phyloP scores from a whole-genome alignment of 2,329 filamentous ascomycete genomes.

The Cladosporium austrohemisphaericum region DNA sequence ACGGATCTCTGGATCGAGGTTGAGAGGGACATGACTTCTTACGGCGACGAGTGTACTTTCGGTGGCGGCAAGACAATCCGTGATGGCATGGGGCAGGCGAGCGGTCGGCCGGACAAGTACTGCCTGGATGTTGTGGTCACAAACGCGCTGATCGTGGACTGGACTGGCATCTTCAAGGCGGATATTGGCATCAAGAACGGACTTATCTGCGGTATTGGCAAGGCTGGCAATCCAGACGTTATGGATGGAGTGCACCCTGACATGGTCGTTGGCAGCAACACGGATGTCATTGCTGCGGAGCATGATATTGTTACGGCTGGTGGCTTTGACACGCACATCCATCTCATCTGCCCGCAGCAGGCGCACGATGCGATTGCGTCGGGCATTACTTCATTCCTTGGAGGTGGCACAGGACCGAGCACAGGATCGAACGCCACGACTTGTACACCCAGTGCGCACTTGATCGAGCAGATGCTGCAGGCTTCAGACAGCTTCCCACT shows the following conservation, averaged over 20 bases:
- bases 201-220: slow-evolving; percentile 81
- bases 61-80: slow-evolving; percentile 90
- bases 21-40: slow-evolving; percentile 77
- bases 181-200: slow-evolving; percentile 92
- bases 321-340: slow-evolving; percentile 85
- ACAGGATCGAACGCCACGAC: slow-evolving; percentile 90
- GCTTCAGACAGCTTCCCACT: slow-evolving; percentile 76
- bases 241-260: slow-evolving; percentile 80
- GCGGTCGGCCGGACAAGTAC: slow-evolving; percentile 67
- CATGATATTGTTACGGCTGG: slow-evolving; percentile 87
- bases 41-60: slow-evolving; percentile 93
- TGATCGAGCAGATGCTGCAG: slow-evolving; percentile 86
- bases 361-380: slow-evolving; percentile 76
- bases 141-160: slow-evolving; percentile 88
- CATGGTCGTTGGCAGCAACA: slow-evolving; percentile 81
- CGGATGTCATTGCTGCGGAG: slow-evolving; percentile 88
- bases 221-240: slow-evolving; percentile 94
- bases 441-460: slow-evolving; percentile 80
- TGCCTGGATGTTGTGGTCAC: slow-evolving; percentile 80
- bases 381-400: slow-evolving; percentile 85
- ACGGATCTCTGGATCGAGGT: slow-evolving; percentile 90
- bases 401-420: slow-evolving; percentile 88
- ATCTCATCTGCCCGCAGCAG: slow-evolving; percentile 94
- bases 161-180: slow-evolving; percentile 90
- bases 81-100: slow-evolving; percentile 93